Evolutionary conservation across 352 stramenopile species (phyloP).

Genomic region (Phytophthora tentaculata): DNA sequence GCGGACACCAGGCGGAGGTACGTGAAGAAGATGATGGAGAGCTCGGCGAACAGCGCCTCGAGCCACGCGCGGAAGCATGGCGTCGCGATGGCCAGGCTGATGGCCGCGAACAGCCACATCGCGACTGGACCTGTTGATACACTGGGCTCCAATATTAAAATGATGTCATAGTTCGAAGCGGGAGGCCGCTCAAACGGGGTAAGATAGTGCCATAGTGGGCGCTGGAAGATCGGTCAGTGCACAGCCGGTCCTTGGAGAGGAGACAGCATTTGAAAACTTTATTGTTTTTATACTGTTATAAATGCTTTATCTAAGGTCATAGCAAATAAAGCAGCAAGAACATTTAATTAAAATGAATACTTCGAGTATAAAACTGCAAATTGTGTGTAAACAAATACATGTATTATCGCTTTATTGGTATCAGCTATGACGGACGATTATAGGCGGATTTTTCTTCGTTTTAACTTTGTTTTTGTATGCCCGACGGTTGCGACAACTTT

Average conservation of each 20-base stretch:
- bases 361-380: too few species aligned
- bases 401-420: neutral
- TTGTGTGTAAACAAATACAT: too few species aligned
- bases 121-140: neutral
- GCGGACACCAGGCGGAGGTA: slow-evolving; percentile 46
- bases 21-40: slow-evolving; percentile 70
- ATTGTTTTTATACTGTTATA: neutral
- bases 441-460: slow-evolving; percentile 8
- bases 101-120: slow-evolving; percentile 67
- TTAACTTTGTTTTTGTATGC: slow-evolving; percentile 18
- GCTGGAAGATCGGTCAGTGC: slow-evolving; percentile 4
- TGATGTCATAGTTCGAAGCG: slow-evolving; percentile 23
- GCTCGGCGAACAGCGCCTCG: slow-evolving; percentile 66
- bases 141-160: slow-evolving; percentile 29
- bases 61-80: slow-evolving; percentile 61
- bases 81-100: slow-evolving; percentile 62
- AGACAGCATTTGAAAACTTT: neutral
- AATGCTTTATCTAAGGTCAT: neutral
- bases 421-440: slow-evolving; percentile 5
- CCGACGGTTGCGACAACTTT: slow-evolving; percentile 14
- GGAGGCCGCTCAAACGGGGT: slow-evolving; percentile 9
- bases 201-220: slow-evolving; percentile 14
- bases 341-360: too few species aligned
- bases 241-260: slow-evolving; percentile 16
- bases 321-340: too few species aligned